Evolutionary conservation across 1,284 basidiomycete species (phyloP).

Genomic region (Porogramme epimiltina): DNA sequence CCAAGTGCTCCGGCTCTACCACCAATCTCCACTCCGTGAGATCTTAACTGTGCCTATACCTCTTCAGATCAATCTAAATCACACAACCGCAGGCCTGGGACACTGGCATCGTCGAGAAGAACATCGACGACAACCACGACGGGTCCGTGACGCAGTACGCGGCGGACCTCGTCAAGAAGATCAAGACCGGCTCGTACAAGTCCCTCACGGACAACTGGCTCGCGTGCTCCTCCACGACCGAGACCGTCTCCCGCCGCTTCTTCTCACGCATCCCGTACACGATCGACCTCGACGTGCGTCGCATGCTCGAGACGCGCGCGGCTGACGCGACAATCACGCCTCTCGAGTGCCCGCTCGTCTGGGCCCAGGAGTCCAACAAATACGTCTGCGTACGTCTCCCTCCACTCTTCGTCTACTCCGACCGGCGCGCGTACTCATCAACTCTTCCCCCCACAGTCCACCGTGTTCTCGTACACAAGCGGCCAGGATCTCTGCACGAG

Average conservation of each 20-base stretch:
- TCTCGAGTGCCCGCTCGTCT: constrained; percentile 49
- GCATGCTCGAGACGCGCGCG: constrained; percentile 18
- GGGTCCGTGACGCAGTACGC: constrained; percentile 40
- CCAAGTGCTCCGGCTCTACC: constrained; percentile 29
- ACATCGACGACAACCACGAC: constrained; percentile 42
- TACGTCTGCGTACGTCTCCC: constrained; percentile 48
- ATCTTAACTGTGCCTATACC: neutral
- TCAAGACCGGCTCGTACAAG: constrained; percentile 42
- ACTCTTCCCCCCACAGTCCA: constrained; percentile 35
- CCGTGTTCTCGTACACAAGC: constrained; percentile 46
- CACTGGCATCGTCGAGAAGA: constrained; percentile 47
- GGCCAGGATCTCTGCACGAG: constrained; percentile 51
- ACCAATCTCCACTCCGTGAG: constrained; percentile 54
- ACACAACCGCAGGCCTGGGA: constrained; percentile 27
- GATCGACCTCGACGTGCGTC: constrained; percentile 37
- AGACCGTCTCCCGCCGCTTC: constrained; percentile 28
- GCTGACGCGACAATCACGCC: constrained; percentile 36
- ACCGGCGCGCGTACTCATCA: neutral
- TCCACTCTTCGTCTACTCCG: neutral
- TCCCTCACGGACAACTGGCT: constrained; percentile 45
- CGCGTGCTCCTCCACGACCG: constrained; percentile 44
- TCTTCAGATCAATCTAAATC: neutral
- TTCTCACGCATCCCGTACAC: constrained; percentile 24
- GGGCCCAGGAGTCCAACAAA: constrained; percentile 53
- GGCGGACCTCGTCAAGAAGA: constrained; percentile 41